Base-by-base conservation (phyloP, 1,139 yeast genomes). In the Lodderomyces pseudojiufengensis region DNA sequence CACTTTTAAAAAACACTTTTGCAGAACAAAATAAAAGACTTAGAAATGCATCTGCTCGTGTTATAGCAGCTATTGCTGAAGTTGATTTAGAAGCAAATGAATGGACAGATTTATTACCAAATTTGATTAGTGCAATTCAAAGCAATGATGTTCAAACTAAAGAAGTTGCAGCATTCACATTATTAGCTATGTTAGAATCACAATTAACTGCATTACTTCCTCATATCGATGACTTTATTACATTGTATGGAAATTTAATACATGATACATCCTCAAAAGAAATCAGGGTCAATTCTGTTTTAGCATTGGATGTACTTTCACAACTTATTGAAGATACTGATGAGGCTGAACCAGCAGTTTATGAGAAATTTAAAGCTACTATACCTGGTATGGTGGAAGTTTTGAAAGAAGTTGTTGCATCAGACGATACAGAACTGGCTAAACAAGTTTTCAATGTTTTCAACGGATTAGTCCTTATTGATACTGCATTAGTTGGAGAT, bases 21-120 rank as follows among this genome's bases (percentile, higher is more conserved):
- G 69, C 71, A 35, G 59, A 56, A 43, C 50, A 59, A 24, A 69
- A 76, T 41, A 79, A 85, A 52, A 69, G 78, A 41, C 84, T 90
- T 44, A 80, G 96, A 63, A 97, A 92, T 63, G 80, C 95, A 20
- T 76, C 84, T 39, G 88, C 97, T 9, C 79, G 97, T 60, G 86
- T 90, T 39, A 80, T 92, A 47, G 81, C 97, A 22, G 82, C 90
- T 31, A 85, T 92, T 53, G 95, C 88, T 31, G 80, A 79, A 47
- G 61, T 70, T 37, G 97, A 92, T 57, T 68, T 88, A 46, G 73
- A 73, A 29, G 63, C 70, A 29, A 65, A 73, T 46, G 61, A 76
- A 50, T 92, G 98, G 97, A 76, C 82, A 6, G 83, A 80, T 33
- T 74, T 92, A 48, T 73, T 90, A 47, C 84, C 87, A 29, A 68